Evolutionary conservation across 2,329 filamentous ascomycete species (phyloP).

Genomic region (Sordariomycetes sp.): DNA sequence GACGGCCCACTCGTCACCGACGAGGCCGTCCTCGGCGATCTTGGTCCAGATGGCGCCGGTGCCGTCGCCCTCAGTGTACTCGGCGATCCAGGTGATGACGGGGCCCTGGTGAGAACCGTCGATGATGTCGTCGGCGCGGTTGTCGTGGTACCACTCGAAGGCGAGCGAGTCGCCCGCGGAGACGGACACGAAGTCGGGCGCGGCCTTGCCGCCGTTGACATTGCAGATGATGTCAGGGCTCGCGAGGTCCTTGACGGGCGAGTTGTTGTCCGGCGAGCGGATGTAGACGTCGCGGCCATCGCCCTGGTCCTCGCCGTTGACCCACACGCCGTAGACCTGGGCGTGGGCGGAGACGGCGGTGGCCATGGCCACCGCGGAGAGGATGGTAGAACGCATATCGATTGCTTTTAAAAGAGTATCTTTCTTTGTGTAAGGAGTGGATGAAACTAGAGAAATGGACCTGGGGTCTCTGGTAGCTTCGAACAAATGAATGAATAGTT

Average conservation of each 20-base stretch:
- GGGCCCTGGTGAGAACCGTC: constrained; percentile 41
- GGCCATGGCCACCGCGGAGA: constrained; percentile 24
- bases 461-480: not conserved
- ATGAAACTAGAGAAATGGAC: not conserved
- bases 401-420: not conserved
- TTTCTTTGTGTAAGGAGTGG: not conserved
- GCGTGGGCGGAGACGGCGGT: constrained; percentile 31
- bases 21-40: constrained; percentile 23
- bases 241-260: constrained; percentile 31
- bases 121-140: constrained; percentile 39
- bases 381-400: constrained; percentile 9
- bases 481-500: not conserved
- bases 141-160: constrained; percentile 42
- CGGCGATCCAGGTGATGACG: constrained; percentile 40
- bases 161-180: constrained; percentile 34
- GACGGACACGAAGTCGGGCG: constrained; percentile 26
- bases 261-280: constrained; percentile 31
- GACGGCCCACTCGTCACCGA: constrained; percentile 29
- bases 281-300: constrained; percentile 29
- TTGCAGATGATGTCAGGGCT: constrained; percentile 31
- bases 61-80: constrained; percentile 27
- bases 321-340: constrained; percentile 33
- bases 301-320: constrained; percentile 32
- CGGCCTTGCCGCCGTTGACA: constrained; percentile 25
- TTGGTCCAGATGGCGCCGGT: constrained; percentile 40